These are phyloP conservation scores for Clitopilus hobsonii DNA, from an alignment of 768 basidiomycete genomes.

Conservation along the genomic window DNA sequence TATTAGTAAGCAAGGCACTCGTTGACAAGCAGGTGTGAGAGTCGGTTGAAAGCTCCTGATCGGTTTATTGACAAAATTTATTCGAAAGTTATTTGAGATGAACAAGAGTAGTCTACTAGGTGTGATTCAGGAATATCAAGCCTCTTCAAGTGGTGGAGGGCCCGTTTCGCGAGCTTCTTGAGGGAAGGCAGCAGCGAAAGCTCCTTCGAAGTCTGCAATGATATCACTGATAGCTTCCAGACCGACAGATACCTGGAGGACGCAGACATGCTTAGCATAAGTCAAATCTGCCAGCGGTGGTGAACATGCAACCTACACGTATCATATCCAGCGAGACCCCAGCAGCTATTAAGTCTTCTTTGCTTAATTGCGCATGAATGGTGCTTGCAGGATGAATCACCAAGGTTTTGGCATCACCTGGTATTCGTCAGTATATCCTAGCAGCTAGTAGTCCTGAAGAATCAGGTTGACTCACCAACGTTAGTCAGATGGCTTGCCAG, in stretches of 20 bases:
- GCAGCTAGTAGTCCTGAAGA: neutral
- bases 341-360: constrained; percentile 39
- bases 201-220: constrained; percentile 33
- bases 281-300: constrained; percentile 11
- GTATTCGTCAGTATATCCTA: neutral
- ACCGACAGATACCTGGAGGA: constrained; percentile 23
- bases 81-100: too few species aligned
- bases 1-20: too few species aligned
- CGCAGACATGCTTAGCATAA: neutral
- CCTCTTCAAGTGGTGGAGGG: too few species aligned
- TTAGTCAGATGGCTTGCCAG: constrained; percentile 32
- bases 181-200: constrained; percentile 18
- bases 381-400: constrained; percentile 57
- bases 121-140: too few species aligned
- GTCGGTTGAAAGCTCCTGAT: too few species aligned
- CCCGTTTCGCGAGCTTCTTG: too few species aligned
- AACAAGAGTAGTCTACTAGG: too few species aligned
- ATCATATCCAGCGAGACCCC: constrained; percentile 58
- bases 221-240: constrained; percentile 31
- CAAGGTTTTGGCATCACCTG: constrained; percentile 23
- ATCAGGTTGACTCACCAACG: constrained; percentile 13
- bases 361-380: constrained; percentile 51
- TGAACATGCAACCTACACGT: constrained; percentile 33
- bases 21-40: too few species aligned
- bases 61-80: too few species aligned